A percentile compares a stretch with the other conserved stretches of the same genome.
Evolutionary conservation across 371 early-diverging fungal genomes (phyloP).

Genomic region (Mycotypha africana): DNA sequence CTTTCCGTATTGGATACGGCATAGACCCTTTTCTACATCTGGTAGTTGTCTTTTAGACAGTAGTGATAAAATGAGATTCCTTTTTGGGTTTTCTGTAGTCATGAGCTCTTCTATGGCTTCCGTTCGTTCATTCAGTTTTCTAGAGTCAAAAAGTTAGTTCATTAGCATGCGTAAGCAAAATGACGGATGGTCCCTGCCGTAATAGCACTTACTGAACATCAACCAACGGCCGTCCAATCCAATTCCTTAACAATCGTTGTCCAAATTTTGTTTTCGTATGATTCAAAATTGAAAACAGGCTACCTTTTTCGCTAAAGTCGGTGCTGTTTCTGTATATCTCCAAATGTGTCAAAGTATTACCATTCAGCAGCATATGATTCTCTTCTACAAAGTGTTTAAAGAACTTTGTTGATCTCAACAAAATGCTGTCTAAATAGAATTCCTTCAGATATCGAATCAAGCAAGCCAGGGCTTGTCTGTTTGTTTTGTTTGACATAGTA

Average conservation of each 20-base stretch:
- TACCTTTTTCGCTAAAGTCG: constrained; percentile 45
- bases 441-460: constrained; percentile 59
- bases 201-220: constrained; percentile 36
- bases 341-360: constrained; percentile 68
- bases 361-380: constrained; percentile 72
- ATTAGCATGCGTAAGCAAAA: neutral
- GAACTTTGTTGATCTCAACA: constrained; percentile 45
- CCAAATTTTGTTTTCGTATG: constrained; percentile 75
- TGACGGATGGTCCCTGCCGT: too few relatives aligned
- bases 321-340: constrained; percentile 70
- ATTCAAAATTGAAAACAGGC: constrained; percentile 62
- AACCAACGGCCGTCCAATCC: constrained; percentile 74
- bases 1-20: constrained; percentile 66
- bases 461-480: constrained; percentile 49
- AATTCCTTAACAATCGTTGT: constrained; percentile 67
- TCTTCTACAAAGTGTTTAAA: constrained; percentile 64
- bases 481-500: too few relatives aligned
- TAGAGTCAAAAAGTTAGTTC: too few relatives aligned
- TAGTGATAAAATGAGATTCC: constrained; percentile 15
- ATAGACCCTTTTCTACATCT: constrained; percentile 75
- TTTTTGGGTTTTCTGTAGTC: constrained; percentile 18
- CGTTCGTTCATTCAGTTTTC: constrained; percentile 61
- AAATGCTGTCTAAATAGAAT: constrained; percentile 54
- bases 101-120: constrained; percentile 66
- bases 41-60: constrained; percentile 48